Conservation (phyloP, 352 stramenopile genomes). For the Phytophthora boehmeriae region DNA sequence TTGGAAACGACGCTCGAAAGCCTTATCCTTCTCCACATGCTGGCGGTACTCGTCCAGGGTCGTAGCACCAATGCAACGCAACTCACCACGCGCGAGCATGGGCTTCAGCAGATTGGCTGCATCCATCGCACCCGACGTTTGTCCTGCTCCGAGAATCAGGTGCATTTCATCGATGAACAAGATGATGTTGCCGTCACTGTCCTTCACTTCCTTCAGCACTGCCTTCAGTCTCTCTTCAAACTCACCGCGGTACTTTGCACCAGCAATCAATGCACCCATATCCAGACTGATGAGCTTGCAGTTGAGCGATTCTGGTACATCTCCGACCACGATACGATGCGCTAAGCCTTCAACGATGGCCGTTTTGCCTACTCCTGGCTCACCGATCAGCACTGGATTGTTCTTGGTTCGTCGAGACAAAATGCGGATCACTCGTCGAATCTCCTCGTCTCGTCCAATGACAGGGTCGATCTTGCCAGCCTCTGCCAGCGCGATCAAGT, state of each 20-base stretch:
- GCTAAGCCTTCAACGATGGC: slow-evolving; percentile 96
- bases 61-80: slow-evolving; percentile 98
- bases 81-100: slow-evolving; percentile 95
- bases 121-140: slow-evolving; percentile 94
- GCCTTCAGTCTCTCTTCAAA: slow-evolving; percentile 98
- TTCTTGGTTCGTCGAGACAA: slow-evolving; percentile 97
- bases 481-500: slow-evolving; percentile 92
- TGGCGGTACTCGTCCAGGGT: slow-evolving; percentile 98
- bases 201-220: slow-evolving; percentile 94
- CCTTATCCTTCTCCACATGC: slow-evolving; percentile 98
- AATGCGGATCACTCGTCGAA: slow-evolving; percentile 95
- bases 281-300: slow-evolving; percentile 94
- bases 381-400: slow-evolving; percentile 96
- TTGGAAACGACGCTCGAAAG: slow-evolving; percentile 98
- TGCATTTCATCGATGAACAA: slow-evolving; percentile 99
- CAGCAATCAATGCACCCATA: slow-evolving; percentile 96
- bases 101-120: slow-evolving; percentile 98
- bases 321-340: slow-evolving; percentile 95
- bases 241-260: slow-evolving; percentile 98
- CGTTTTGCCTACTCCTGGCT: slow-evolving; percentile 98
- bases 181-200: slow-evolving; percentile 96
- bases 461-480: slow-evolving; percentile 98
- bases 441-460: slow-evolving; percentile 98
- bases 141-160: slow-evolving; percentile 95
- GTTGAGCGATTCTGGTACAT: slow-evolving; percentile 95